A percentile compares a stretch with the other conserved stretches of the same genome.
phyloP scores from a whole-genome alignment of 352 stramenopile species.

The Phytophthora hibernalis region DNA sequence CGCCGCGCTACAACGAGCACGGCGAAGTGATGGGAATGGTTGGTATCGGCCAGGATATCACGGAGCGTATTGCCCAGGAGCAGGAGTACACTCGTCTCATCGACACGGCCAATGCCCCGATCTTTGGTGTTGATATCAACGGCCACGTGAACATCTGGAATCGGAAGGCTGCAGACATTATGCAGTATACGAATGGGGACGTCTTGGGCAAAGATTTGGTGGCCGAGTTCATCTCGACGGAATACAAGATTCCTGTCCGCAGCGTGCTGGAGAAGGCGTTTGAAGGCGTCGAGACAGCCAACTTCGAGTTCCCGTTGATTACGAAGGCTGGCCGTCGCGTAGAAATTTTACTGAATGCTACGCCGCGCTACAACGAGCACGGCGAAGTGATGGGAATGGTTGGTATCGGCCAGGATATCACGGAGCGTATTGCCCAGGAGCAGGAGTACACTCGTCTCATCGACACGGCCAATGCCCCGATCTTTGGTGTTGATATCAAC shows the following conservation, averaged over 20 bases:
- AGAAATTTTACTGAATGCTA: constrained; percentile 61
- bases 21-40: constrained; percentile 29
- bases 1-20: constrained; percentile 25
- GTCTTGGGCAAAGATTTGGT: constrained; percentile 73
- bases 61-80: constrained; percentile 68
- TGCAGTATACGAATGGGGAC: constrained; percentile 74
- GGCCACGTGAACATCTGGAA: constrained; percentile 72
- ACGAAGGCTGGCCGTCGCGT: constrained; percentile 48
- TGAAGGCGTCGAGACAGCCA: constrained; percentile 48
- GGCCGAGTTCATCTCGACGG: constrained; percentile 64
- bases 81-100: constrained; percentile 78
- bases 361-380: constrained; percentile 54
- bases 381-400: constrained; percentile 63
- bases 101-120: constrained; percentile 84
- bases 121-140: constrained; percentile 75
- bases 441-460: constrained; percentile 78
- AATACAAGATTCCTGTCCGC: constrained; percentile 45
- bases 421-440: constrained; percentile 79
- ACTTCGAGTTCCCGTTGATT: constrained; percentile 40
- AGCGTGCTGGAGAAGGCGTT: constrained; percentile 36
- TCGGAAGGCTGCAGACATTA: constrained; percentile 63
- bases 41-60: constrained; percentile 32
- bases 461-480: constrained; percentile 65
- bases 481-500: constrained; percentile 70
- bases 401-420: constrained; percentile 78